Base-by-base conservation (phyloP, 192 early-diverging fungal genomes). In the Gonapodya prolifera region DNA sequence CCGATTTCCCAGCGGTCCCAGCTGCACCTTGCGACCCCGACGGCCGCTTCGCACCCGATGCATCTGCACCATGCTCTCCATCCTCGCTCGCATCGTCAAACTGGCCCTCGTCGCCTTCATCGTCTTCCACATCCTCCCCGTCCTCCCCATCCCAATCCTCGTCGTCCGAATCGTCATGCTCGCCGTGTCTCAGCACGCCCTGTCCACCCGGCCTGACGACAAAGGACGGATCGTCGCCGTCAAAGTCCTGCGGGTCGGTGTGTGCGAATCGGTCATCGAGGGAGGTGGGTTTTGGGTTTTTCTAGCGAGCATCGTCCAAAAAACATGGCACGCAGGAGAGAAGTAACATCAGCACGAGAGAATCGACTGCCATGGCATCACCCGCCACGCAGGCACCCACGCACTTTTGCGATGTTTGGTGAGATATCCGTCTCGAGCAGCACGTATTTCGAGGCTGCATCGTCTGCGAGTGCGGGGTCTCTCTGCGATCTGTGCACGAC, bases 401-500 rank as follows among this genome's bases (percentile, higher is more conserved):
- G 80, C 69, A 86, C 90, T 79, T 84, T 83, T 13, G 88, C 80
- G 2, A 87, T 33, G 76, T 95, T 95, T 69, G 86, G 76, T 32
- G 84, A 85, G 28, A 91, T 91, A 32, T 61, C 23, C 8, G 45
- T 61, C 23, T 61, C 45, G 61, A 92, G 88, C 34, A 99, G 86
- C 2, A 99, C 96, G 76, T 89, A 87, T 69, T 89, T 85, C 1
- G 91, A 89, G 2, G 91, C 87, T 28, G 89, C 89, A 30, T 91
- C 87, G 79, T 98, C 95, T 32, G 92, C 91, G 69, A 95, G 89
- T 71, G 91, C 85, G 35, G 96, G 94, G 83, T 99, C 97, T 76
- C 93, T 87, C 83, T 97, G 95, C 28, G 97, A 98, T 80, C 97
- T 90, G 84, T 97, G 95, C 30, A 98, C 93, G 33, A 99, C 85